Evolutionary conservation across 345 rosid genomes (phyloP), one percentile per base, ranked within the genome.

Genomic region (Pelargonium nanum): DNA sequence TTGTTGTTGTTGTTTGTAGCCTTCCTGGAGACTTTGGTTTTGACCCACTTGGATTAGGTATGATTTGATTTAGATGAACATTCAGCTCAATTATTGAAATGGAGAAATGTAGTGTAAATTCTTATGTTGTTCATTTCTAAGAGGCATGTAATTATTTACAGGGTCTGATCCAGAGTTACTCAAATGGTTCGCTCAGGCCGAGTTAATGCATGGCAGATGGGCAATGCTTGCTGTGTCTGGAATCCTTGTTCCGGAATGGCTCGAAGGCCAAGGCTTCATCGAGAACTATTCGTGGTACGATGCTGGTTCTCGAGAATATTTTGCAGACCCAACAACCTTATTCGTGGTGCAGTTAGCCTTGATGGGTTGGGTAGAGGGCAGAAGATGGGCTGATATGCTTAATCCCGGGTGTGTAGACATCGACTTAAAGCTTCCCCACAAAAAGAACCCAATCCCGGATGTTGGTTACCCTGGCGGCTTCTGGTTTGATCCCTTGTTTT

Each of bases 191-290:
- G 95, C 96, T 19, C 98, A 92, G 76, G 98, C 93, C 2, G 96
- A 88, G 75, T 81, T 92, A 48, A 69, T 92, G 67, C 98, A 86
- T 20, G 74, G 86, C 26, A 77, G 98, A 64, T 92, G 98, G 98
- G 98, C 96, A n/a, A 92, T 92, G 98, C 81, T 92, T 2, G 98
- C 89, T 0, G 96, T 83, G 60, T 65, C 87, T 4, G 98, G 98
- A 12, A 88, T 92, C 40, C 70, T 92, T 9, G 65, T 88, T 59
- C 98, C 98, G 1, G 98, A 86, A 77, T 70, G 80, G 72, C 89
- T 92, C 4, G 98, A 79, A 58, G 75, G 87, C 32, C 44, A 83
- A 59, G 97, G 92, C 10, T 70, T 86, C 68, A 78, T 92, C 1
- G 89, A 86, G 32, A 72, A 86, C 67, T 92, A 55, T 82, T 83